Base-by-base conservation (phyloP, 1,284 basidiomycete genomes). In the Pseudozyma sp. region DNA sequence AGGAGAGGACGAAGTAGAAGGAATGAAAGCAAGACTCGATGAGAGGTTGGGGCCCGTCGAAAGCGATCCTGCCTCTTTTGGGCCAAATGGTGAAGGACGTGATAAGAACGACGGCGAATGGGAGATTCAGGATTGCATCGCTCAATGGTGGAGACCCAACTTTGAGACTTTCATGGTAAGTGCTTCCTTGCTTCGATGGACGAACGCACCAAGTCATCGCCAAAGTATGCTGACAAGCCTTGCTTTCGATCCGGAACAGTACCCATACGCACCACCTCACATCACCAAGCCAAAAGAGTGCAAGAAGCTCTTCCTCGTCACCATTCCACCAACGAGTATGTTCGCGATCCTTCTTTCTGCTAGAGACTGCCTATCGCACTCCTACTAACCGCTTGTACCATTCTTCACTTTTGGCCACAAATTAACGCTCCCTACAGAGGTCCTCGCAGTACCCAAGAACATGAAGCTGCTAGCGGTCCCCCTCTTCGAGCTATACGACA, bases 111-210 rank as follows among this genome's bases (percentile, higher is more conserved):
- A 76, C 78, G 92, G 92, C 53, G 93, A 94, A 44, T 99, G 96
- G 96, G 92, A 94, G 85, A 94, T 98, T 57, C 92, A 92, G 2
- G 94, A 97, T 77, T 95, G 94, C 79, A 88, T 98, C 36, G 93
- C 94, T 0, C 93, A 95, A 83, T 99, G 96, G 95, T 98, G 93
- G 92, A 88, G 96, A 62, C 96, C 96, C 0, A 95, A 95, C 83
- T 98, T 97, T 82, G 96, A 98, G 87, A 95, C 94, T 0, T 98
- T 98, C 86, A 95, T 97, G 92, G 95, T 96, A 81, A 83, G 92
- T 87, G 16, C 5, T 3, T n/a, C 21, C 7, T 5, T 3, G n/a
- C n/a, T n/a, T n/a, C n/a, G n/a, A n/a, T n/a, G n/a, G n/a, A n/a
- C n/a, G n/a, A n/a, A n/a, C n/a, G n/a, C n/a, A n/a, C n/a, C n/a